Percentiles rank a stretch among this genome's conserved stretches.
Conservation (phyloP, 805 yeast species). For the Zygoascus ofunaensis region DNA sequence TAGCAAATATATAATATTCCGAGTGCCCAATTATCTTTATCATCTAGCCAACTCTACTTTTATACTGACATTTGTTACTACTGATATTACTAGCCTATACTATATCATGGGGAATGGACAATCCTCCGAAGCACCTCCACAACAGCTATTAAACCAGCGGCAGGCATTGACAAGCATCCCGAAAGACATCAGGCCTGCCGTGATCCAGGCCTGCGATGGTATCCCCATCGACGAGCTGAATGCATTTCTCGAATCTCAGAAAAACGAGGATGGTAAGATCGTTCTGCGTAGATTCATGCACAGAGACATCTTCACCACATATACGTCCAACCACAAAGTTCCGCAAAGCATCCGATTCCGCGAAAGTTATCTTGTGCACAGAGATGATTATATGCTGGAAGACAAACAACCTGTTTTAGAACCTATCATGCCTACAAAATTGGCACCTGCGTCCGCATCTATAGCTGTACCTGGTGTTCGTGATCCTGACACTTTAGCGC, state of each 20-base stretch:
- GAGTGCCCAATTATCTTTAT: too few relatives aligned
- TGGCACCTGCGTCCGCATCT: too few relatives aligned
- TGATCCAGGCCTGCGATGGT: not conserved
- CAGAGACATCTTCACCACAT: conserved; percentile 22
- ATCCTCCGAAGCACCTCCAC: not conserved
- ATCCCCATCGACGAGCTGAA: conserved; percentile 2
- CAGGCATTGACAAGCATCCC: not conserved
- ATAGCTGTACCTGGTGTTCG: too few relatives aligned
- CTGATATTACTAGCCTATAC: too few relatives aligned
- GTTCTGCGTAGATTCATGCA: conserved; percentile 18
- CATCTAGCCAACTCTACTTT: too few relatives aligned
- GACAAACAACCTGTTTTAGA: not conserved
- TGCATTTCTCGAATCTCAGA: not conserved
- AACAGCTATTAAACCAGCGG: not conserved
- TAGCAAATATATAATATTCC: too few relatives aligned
- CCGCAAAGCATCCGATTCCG: conserved; percentile 10
- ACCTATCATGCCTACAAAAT: too few relatives aligned
- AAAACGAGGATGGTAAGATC: conserved; percentile 3
- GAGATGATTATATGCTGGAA: conserved; percentile 10
- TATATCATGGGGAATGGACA: not conserved
- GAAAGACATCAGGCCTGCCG: not conserved
- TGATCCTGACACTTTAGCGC: not conserved
- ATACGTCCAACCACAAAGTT: conserved; percentile 6
- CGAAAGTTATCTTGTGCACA: conserved; percentile 14
- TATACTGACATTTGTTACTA: too few relatives aligned